Base-by-base conservation (phyloP, 177 flowering plant genomes). In the Vitis hybrid region DNA sequence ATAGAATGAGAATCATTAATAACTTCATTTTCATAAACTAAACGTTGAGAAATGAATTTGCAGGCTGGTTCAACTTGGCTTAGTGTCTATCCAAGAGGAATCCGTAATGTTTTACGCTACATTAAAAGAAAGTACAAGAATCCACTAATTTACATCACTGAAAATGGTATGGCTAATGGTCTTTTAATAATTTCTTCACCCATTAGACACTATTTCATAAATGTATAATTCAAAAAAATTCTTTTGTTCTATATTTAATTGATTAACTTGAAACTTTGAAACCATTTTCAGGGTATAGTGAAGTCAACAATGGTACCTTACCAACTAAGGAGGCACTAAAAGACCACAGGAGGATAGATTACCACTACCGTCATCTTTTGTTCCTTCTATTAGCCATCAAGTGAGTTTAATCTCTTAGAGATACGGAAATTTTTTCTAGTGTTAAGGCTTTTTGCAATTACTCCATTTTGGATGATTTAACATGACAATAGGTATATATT, bases 121-220 rank as follows among this genome's bases (percentile, higher is more conserved):
- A 61, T 45, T 2, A 77, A 75, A 65, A 60, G 14, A n/a, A 73
- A 71, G 51, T 73, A 81, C 66, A 68, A 77, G 1, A 73, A 71
- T 60, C 82, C 84, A 1, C 21, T 33, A 3, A 70, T 83, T 18
- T 81, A 76, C 66, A 79, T 83, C 26, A 79, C 86, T n/a, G 87
- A 83, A 56, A 83, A 81, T 59, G 79, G 81, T 75, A 68, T 48
- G n/a, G 1, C 11, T n/a, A 16, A 50, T 8, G 59, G n/a, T n/a
- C 10, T 48, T 26, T 22, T 12, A 29, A 39, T 53, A 8, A 50
- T 66, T 22, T 51, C 48, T 26, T 10, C 51, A 7, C 11, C 19
- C 31, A 65, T 7, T 31, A 8, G 3, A 8, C 57, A 5, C 0
- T 13, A 48, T 31, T 12, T 26, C 29, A 26, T 26, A 26, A 26